Conservation (phyloP, 768 basidiomycete species). For the Infundibulicybe gibba region DNA sequence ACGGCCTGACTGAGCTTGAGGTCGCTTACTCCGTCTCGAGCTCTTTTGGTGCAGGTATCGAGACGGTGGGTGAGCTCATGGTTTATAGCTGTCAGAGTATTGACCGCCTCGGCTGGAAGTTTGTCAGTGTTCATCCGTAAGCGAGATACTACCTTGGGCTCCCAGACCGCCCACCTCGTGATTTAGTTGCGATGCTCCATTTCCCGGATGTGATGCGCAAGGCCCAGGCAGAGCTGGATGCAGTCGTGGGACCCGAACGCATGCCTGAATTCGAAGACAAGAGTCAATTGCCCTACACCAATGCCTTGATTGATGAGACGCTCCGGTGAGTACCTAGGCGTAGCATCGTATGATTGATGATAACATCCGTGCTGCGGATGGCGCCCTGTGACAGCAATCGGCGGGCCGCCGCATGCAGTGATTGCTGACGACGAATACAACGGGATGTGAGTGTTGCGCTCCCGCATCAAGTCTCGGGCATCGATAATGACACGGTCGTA, state of each 20-base stretch:
- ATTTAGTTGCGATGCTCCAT: constrained; percentile 33
- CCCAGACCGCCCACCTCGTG: neutral
- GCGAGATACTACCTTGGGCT: constrained; percentile 6
- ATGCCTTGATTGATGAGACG: constrained; percentile 35
- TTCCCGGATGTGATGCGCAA: constrained; percentile 31
- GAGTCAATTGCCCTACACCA: constrained; percentile 30
- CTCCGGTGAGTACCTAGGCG: constrained; percentile 24
- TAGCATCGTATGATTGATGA: too few species aligned
- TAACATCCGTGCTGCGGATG: constrained; percentile 5
- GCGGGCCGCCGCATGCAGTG: constrained; percentile 31
- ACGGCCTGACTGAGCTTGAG: constrained; percentile 37
- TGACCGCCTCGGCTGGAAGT: constrained; percentile 18
- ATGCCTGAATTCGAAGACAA: constrained; percentile 36
- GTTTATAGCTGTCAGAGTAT: too few species aligned
- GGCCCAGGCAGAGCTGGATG: constrained; percentile 38
- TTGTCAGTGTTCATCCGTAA: constrained; percentile 27
- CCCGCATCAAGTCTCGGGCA: too few species aligned
- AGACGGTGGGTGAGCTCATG: constrained; percentile 26
- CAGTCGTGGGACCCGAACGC: constrained; percentile 29
- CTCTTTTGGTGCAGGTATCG: constrained; percentile 45
- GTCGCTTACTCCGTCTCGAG: constrained; percentile 40
- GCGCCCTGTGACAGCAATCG: constrained; percentile 10
- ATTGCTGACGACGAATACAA: constrained; percentile 33
- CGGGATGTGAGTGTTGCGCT: constrained; percentile 23
- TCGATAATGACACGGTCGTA: too few species aligned